Evolutionary conservation across 164 flowering plant species (phyloP), one percentile per base, ranked within the genome.

Genomic region (Umbilicus rupestris): DNA sequence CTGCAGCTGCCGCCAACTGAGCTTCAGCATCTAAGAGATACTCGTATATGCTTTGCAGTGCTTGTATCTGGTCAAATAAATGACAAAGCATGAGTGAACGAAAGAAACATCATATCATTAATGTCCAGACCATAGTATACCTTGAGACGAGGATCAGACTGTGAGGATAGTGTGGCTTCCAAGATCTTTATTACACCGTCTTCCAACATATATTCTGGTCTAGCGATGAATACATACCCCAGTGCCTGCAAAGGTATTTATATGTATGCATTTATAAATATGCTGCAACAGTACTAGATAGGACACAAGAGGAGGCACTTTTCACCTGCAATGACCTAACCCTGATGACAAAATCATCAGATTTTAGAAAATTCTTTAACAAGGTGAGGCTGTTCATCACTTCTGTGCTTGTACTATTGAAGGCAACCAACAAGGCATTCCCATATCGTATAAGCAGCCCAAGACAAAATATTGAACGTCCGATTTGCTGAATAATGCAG

Each of bases 21-120:
- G 82, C 82, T 80, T 94, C 99, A 9, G 95, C 92, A 73, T 94
- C 96, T 64, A 87, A 85, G 75, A 94, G 97, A 83, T 94, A 94
- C 31, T 94, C 99, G 33, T 84, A 80, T 69, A 94, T 72, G 76
- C 91, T 94, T 75, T 89, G 96, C 81, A 94, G 72, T 22, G 87
- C 80, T 81, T 94, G 99, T 80, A 88, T 79, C 99, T 94, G 93
- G 63, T 46, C 41, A 73, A 52, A 33, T 73, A 64, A 59, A 76
- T 24, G 58, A 62, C 26, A 76, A 47, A 76, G 73, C 41, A 62
- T 30, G 42, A 30, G 30, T 2, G 52, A 63, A 24, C 2, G 52
- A 63, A 24, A 33, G 35, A 64, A 11, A 26, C 55, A n/a, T 17
- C 35, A 20, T 22, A 11, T 47, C 4, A 58, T 65, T 71, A 39